Evolutionary conservation across 192 early-diverging fungal genomes (phyloP).

Genomic region (Thamnidium elegans): DNA sequence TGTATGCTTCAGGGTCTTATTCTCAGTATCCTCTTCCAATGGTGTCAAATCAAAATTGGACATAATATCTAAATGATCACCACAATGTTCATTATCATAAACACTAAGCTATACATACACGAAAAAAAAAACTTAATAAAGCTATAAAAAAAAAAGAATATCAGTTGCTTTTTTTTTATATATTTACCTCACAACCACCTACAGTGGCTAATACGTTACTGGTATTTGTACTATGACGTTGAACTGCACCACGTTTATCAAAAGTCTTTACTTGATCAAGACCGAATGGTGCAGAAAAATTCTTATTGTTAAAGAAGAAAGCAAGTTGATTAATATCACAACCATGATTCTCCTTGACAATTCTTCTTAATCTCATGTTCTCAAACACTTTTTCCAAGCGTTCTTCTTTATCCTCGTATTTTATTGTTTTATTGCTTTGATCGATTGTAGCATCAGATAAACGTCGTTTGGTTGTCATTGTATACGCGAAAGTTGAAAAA

Average conservation of each 20-base stretch:
- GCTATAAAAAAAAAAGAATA: background rate
- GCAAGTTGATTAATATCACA: slow-evolving; percentile 68
- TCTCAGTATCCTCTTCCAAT: slow-evolving; percentile 22
- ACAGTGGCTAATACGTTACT: slow-evolving; percentile 75
- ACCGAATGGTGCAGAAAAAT: slow-evolving; percentile 51
- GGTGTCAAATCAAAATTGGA: slow-evolving; percentile 73
- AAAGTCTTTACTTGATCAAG: slow-evolving; percentile 57
- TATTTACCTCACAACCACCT: slow-evolving; percentile 62
- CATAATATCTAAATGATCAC: slow-evolving; percentile 93
- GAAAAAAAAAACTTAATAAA: too few relatives aligned
- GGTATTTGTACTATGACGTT: slow-evolving; percentile 60
- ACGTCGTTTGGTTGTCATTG: too few relatives aligned
- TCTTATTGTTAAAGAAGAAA: slow-evolving; percentile 68
- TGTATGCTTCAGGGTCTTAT: slow-evolving; percentile 25
- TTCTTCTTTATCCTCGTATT: too few relatives aligned
- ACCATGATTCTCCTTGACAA: slow-evolving; percentile 90
- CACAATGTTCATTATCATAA: slow-evolving; percentile 93
- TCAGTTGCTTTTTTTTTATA: background rate
- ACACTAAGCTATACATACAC: slow-evolving; percentile 59
- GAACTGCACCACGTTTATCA: slow-evolving; percentile 69
- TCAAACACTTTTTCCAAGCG: slow-evolving; percentile 47
- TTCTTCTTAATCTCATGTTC: slow-evolving; percentile 78
- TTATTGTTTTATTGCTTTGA: too few relatives aligned
- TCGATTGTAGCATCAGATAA: too few relatives aligned
- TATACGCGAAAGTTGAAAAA: too few relatives aligned